Base-by-base conservation (phyloP, 2,329 filamentous ascomycete species). In the Aphanocladium album region DNA sequence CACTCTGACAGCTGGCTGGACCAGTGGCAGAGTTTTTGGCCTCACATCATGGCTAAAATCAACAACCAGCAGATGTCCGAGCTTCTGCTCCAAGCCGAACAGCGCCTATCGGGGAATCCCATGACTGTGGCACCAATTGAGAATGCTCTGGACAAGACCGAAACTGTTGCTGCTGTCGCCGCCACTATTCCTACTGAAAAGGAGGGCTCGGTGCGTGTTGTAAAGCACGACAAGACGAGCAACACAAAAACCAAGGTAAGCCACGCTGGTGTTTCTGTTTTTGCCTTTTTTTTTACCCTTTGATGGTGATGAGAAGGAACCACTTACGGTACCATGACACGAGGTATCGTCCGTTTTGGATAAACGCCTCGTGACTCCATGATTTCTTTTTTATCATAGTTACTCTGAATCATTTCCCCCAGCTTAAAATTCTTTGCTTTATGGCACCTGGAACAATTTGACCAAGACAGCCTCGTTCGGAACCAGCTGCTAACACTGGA, bases 331-430 rank as follows among this genome's bases (percentile, higher is more conserved):
- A 67, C 64, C 60, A 69, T 76, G 75, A 77, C 73, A 71, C 69
- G 69, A 73, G 68, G 71, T 68, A 67, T 69, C 68, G 68, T 74
- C 71, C 72, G 73, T 76, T 73, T 74, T 77, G 76, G 73, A 73
- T 71, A 72, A 65, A 63, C 64, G 66, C 85, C 88, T 83, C 43
- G 83, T 86, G 85, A 74, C 76, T 75, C 80, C 82, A 76, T 82
- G 80, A 80, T 80, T 76, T 75, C 79, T 77, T 73, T 74, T 74
- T 46, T 73, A 75, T 80, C 79, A 89, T 89, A 89, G 87, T 89
- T 89, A 89, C 87, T 88, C 86, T 89, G 87, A 89, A 75, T 66
- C 56, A 55, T 66, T 68, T 65, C 60, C 60, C 56, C 49, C 43
- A 23, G 37, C 23, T 14, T 9, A 5, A 30, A 9, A 27, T 37